Percentiles rank a stretch among this genome's conserved stretches.
These are phyloP conservation scores for Arthroderma uncinatum DNA, from an alignment of 2,329 filamentous ascomycete genomes.

Conservation along the genomic window DNA sequence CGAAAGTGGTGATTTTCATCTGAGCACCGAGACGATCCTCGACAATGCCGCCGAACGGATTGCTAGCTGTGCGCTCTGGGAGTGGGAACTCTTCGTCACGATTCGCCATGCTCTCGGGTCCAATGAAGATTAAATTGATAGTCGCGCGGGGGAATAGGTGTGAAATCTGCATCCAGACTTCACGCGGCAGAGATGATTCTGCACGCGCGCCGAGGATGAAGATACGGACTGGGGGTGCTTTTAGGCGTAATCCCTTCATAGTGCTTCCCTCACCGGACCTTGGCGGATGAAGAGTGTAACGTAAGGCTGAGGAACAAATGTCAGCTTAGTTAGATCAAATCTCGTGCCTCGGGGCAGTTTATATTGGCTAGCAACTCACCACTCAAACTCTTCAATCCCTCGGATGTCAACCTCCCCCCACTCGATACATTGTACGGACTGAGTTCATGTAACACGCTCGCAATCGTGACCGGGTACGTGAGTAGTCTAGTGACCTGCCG, in stretches of 20 bases:
- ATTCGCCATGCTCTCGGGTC: slow-evolving; percentile 90
- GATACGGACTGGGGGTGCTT: slow-evolving; percentile 77
- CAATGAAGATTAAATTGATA: slow-evolving; percentile 87
- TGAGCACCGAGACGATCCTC: slow-evolving; percentile 80
- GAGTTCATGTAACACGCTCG: slow-evolving; percentile 82
- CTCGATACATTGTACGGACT: slow-evolving; percentile 78
- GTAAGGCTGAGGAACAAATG: slow-evolving; percentile 51
- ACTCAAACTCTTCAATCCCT: slow-evolving; percentile 87
- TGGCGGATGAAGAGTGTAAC: slow-evolving; percentile 87
- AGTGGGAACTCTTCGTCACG: slow-evolving; percentile 87
- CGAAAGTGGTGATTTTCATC: slow-evolving; percentile 95
- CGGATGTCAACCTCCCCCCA: slow-evolving; percentile 64
- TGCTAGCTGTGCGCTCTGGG: slow-evolving; percentile 68
- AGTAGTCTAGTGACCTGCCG: slow-evolving; percentile 84
- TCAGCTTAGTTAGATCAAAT: slow-evolving; percentile 4
- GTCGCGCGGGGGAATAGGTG: slow-evolving; percentile 88
- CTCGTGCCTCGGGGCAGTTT: neutral
- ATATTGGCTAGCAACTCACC: slow-evolving; percentile 45
- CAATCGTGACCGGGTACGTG: slow-evolving; percentile 88
- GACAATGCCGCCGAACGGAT: slow-evolving; percentile 87
- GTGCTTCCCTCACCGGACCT: slow-evolving; percentile 60
- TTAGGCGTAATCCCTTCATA: slow-evolving; percentile 68
- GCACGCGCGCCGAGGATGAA: slow-evolving; percentile 92
- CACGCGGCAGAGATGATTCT: slow-evolving; percentile 89
- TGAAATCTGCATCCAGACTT: slow-evolving; percentile 89